Conservation (phyloP, 2,329 filamentous ascomycete species). For the Monilinia vaccinii-corymbosi region DNA sequence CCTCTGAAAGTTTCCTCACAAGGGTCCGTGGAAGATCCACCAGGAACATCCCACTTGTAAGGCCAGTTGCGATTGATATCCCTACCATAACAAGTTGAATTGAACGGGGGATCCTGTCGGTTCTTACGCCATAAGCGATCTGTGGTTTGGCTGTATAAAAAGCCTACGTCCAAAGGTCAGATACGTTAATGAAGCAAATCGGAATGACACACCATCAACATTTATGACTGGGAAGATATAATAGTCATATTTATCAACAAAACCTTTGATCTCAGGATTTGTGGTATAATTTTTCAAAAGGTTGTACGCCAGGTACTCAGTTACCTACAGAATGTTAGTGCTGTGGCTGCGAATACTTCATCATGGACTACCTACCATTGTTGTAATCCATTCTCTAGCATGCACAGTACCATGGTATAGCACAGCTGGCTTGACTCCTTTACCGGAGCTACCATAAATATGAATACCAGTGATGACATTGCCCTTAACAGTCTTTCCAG, state of each 20-base stretch:
- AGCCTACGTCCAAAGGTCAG: constrained; percentile 33
- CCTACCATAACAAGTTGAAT: constrained; percentile 37
- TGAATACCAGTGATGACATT: constrained; percentile 40
- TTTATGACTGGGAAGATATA: constrained; percentile 57
- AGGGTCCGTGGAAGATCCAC: constrained; percentile 41
- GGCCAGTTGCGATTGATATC: constrained; percentile 54
- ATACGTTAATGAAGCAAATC: neutral
- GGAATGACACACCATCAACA: constrained; percentile 41
- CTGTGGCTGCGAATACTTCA: neutral
- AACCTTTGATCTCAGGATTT: constrained; percentile 32
- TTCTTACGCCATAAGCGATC: constrained; percentile 57
- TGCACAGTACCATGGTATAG: constrained; percentile 51
- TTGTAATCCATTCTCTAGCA: constrained; percentile 51
- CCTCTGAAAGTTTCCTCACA: constrained; percentile 41
- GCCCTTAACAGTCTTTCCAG: constrained; percentile 40
- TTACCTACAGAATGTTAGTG: constrained; percentile 16
- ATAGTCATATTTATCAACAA: constrained; percentile 55
- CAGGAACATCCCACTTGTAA: constrained; percentile 38
- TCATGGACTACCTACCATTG: constrained; percentile 29
- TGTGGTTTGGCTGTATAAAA: constrained; percentile 47
- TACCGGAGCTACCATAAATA: constrained; percentile 39
- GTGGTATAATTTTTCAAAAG: constrained; percentile 39
- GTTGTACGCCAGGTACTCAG: constrained; percentile 44
- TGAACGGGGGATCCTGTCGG: constrained; percentile 33
- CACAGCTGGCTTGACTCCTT: constrained; percentile 40